phyloP scores from a whole-genome alignment of 2,329 filamentous ascomycete species.

The Trichoderma simmonsii region DNA sequence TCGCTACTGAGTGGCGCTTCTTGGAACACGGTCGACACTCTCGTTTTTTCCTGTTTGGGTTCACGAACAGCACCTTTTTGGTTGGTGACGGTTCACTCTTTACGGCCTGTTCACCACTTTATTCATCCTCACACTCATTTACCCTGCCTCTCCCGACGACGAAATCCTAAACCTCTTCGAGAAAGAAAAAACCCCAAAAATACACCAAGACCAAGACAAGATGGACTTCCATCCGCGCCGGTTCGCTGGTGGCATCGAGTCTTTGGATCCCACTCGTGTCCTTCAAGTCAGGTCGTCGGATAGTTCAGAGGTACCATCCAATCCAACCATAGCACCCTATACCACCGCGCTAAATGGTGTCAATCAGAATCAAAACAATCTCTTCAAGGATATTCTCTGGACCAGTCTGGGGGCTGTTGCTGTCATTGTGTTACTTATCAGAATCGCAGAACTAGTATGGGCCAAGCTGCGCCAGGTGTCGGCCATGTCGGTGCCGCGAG shows the following conservation, averaged over 20 bases:
- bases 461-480: constrained; percentile 57
- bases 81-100: constrained; percentile 11
- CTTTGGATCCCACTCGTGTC: constrained; percentile 32
- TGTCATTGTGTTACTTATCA: constrained; percentile 50
- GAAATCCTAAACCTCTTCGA: not conserved
- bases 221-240: constrained; percentile 36
- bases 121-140: not conserved
- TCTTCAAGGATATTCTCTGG: constrained; percentile 58
- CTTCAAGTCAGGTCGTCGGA: constrained; percentile 30
- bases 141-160: constrained; percentile 4
- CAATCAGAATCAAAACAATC: constrained; percentile 55
- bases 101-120: not conserved
- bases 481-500: constrained; percentile 52
- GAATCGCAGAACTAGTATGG: constrained; percentile 53
- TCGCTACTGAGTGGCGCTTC: constrained; percentile 13
- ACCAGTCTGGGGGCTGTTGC: constrained; percentile 57
- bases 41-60: not conserved
- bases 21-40: constrained; percentile 14
- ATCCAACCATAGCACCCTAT: constrained; percentile 54
- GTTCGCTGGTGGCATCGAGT: constrained; percentile 30
- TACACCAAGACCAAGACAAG: constrained; percentile 9
- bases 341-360: constrained; percentile 58
- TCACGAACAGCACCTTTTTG: constrained; percentile 7
- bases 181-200: not conserved
- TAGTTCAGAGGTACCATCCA: constrained; percentile 34